Conservation (phyloP, 73 alveolate species). For the Urostyla sp. region DNA sequence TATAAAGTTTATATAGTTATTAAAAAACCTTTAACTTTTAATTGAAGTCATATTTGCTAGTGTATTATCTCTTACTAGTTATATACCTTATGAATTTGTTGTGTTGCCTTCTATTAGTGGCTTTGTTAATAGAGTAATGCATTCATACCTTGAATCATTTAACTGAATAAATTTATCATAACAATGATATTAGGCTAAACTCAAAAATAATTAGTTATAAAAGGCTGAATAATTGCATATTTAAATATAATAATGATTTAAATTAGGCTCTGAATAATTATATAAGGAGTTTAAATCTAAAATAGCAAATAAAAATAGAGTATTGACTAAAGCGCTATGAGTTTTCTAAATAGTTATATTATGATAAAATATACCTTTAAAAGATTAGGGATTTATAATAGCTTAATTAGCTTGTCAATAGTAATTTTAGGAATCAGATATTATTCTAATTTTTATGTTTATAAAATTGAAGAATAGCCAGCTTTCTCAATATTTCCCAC, state of each 20-base stretch:
- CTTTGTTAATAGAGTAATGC: not conserved
- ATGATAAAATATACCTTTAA: not conserved
- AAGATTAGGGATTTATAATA: not conserved
- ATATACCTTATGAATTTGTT: not conserved
- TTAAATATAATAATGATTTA: conserved; percentile 10
- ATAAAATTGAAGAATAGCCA: not conserved
- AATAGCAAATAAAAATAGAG: not conserved
- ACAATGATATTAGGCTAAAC: conserved; percentile 11
- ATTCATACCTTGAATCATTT: not conserved
- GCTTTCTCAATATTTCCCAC: conserved; percentile 24
- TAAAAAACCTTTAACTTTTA: conserved; percentile 35
- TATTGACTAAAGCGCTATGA: not conserved
- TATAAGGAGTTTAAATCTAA: conserved; percentile 15
- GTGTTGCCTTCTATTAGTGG: not conserved
- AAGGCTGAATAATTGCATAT: conserved; percentile 24
- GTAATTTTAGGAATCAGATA: not conserved
- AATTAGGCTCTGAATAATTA: conserved; percentile 25
- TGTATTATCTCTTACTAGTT: not conserved
- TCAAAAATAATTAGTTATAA: not conserved
- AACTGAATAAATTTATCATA: not conserved
- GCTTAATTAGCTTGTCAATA: conserved; percentile 8
- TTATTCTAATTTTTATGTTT: conserved; percentile 2
- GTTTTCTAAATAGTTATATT: not conserved
- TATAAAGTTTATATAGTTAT: conserved; percentile 4
- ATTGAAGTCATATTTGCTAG: not conserved